Evolutionary conservation across 306 rosid species (phyloP), one percentile per base, ranked within the genome.

Genomic region (Prunus mongolica): DNA sequence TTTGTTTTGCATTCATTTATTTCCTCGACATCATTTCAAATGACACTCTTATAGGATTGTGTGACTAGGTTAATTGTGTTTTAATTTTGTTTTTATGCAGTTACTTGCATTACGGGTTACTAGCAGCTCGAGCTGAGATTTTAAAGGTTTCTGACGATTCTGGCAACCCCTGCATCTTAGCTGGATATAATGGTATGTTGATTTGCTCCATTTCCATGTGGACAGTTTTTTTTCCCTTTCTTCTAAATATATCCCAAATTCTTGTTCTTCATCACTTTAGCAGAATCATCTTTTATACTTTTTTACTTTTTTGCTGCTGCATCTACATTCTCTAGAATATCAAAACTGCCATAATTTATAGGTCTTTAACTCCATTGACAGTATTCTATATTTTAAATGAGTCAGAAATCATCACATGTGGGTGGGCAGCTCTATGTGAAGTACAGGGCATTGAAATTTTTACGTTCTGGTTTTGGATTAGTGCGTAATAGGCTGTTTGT

Each of bases 51-150:
- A 14, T 56, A 38, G 46, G 44, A 25, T 11, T 20, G 30, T 38
- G 30, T 24, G 12, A 80, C 28, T 80, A 25, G 56, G 64, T 70
- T 82, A 67, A 78, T 85, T 34, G 57, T 20, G 57, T 20, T 76
- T 82, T 79, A 72, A 63, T 78, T 63, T 77, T 13, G 60, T 80
- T 57, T 58, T 62, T 28, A 16, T 81, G 65, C 87, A 96, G 99
- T 87, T 96, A 96, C 84, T 79, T 96, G 97, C 93, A 65, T 76
- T 96, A 89, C 68, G 99, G 99, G 70, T 88, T 96, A 80, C 90
- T 96, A 67, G 97, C 99, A 51, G 97, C 97, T 76, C 97, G 99
- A 69, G 98, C 99, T 4, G 98, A 96, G 93, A 84, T 96, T 82
- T 83, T 96, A 71, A 91, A 87, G 86, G 88, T 65, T 72, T 84